Evolutionary conservation across 768 basidiomycete species (phyloP).

Genomic region (Lactarius pseudohatsudake): DNA sequence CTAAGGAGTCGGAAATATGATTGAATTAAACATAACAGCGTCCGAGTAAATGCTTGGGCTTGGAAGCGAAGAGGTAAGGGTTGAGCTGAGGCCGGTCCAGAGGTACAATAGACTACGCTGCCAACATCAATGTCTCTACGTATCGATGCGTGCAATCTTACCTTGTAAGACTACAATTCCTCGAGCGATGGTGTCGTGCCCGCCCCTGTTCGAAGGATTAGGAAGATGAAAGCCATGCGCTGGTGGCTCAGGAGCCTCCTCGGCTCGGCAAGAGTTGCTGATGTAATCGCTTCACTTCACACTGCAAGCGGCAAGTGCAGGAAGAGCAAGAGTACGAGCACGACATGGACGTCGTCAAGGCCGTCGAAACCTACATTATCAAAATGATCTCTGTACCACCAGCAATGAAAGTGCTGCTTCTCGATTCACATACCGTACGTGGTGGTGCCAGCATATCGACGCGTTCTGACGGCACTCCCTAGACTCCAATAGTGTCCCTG

Average conservation of each 20-base stretch:
- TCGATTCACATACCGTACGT: slow-evolving; percentile 90
- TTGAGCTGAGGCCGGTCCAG: background rate
- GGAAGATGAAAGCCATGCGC: background rate
- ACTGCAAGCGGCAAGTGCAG: background rate
- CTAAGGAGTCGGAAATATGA: slow-evolving; percentile 1
- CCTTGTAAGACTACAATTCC: background rate
- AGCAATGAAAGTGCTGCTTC: slow-evolving; percentile 93
- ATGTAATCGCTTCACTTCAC: background rate
- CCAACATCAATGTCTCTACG: background rate
- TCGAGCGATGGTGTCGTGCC: background rate
- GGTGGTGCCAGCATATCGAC: background rate
- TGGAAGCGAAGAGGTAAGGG: slow-evolving; percentile 13
- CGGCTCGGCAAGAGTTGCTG: background rate
- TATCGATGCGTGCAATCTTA: background rate
- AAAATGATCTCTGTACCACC: slow-evolving; percentile 83
- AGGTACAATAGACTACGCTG: background rate
- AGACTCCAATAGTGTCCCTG: slow-evolving; percentile 95
- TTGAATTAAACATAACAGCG: slow-evolving; percentile 6
- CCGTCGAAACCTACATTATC: slow-evolving; percentile 89
- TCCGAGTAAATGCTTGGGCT: slow-evolving; percentile 3
- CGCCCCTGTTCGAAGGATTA: background rate
- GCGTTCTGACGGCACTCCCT: background rate
- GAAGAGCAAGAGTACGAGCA: background rate
- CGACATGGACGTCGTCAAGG: slow-evolving; percentile 92
- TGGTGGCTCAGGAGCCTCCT: too few relatives aligned